Evolutionary conservation across 2,329 filamentous ascomycete genomes (phyloP).

Genomic region (Fusarium hainanense): DNA sequence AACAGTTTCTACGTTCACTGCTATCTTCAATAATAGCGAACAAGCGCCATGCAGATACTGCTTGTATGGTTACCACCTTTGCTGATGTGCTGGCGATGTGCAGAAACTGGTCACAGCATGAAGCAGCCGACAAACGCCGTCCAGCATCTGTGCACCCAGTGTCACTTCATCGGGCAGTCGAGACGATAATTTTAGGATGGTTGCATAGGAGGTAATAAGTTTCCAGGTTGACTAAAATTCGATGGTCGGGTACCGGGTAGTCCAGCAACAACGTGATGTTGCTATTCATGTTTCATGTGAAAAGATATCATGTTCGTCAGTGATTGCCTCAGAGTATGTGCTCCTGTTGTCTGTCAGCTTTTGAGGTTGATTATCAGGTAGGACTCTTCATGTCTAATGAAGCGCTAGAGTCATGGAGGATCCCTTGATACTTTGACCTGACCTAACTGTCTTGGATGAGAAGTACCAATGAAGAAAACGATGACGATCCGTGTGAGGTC

Average conservation of each 20-base stretch:
- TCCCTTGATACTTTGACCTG: background rate
- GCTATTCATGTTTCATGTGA: background rate
- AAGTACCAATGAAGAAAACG: background rate
- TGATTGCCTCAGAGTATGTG: background rate
- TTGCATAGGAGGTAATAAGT: background rate
- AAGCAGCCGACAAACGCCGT: conserved; percentile 17
- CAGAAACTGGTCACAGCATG: conserved; percentile 20
- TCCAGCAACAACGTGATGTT: background rate
- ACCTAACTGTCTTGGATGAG: background rate
- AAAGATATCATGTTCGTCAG: background rate
- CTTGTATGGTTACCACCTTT: background rate
- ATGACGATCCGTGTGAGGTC: background rate
- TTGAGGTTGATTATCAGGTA: background rate
- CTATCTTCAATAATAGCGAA: conserved; percentile 1
- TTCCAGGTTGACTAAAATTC: background rate
- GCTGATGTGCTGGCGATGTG: conserved; percentile 35
- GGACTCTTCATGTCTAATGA: background rate
- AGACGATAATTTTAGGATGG: conserved; percentile 5
- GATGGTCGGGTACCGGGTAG: background rate
- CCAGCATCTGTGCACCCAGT: background rate
- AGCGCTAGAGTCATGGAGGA: no score
- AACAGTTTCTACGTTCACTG: background rate
- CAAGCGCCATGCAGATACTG: conserved; percentile 1
- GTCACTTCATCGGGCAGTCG: conserved; percentile 16
- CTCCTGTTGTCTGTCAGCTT: background rate